phyloP scores from a whole-genome alignment of 805 yeast genomes.

The Ogataea neopini region DNA sequence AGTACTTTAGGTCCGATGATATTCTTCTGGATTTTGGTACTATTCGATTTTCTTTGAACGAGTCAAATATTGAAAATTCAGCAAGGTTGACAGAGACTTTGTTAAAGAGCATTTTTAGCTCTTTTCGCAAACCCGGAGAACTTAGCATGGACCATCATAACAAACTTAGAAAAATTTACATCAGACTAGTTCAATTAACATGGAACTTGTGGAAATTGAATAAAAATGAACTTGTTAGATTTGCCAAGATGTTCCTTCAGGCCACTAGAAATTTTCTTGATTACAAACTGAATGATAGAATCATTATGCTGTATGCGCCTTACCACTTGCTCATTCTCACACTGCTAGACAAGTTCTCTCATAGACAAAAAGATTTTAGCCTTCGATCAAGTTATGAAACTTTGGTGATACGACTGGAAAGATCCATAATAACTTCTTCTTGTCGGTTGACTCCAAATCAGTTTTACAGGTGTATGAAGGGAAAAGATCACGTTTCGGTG shows the following conservation, averaged over 20 bases:
- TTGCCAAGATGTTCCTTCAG: constrained; percentile 21
- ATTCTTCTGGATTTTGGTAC: constrained; percentile 20
- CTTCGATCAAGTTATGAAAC: constrained; percentile 9
- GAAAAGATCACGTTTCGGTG: constrained; percentile 9
- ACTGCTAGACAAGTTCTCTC: constrained; percentile 20
- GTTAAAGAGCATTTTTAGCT: constrained; percentile 11
- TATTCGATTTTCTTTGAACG: constrained; percentile 17
- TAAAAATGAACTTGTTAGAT: constrained; percentile 11
- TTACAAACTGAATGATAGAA: constrained; percentile 7
- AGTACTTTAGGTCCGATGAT: constrained; percentile 15
- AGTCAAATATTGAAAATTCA: constrained; percentile 10
- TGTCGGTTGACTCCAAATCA: constrained; percentile 22
- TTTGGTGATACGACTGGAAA: constrained; percentile 9
- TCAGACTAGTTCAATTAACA: constrained; percentile 26
- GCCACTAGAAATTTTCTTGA: constrained; percentile 15
- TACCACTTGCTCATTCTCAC: constrained; percentile 24
- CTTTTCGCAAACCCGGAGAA: constrained; percentile 3
- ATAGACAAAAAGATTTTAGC: constrained; percentile 7
- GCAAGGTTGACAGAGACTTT: constrained; percentile 15
- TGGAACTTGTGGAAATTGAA: constrained; percentile 24
- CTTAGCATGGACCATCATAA: constrained; percentile 8
- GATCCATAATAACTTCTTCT: constrained; percentile 15
- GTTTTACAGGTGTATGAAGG: constrained; percentile 18
- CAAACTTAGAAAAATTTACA: constrained; percentile 27
- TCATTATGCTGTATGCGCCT: constrained; percentile 23